A percentile compares a stretch with the other conserved stretches of the same genome.
phyloP scores from a whole-genome alignment of 371 early-diverging fungal species.

The Actinomucor elegans region DNA sequence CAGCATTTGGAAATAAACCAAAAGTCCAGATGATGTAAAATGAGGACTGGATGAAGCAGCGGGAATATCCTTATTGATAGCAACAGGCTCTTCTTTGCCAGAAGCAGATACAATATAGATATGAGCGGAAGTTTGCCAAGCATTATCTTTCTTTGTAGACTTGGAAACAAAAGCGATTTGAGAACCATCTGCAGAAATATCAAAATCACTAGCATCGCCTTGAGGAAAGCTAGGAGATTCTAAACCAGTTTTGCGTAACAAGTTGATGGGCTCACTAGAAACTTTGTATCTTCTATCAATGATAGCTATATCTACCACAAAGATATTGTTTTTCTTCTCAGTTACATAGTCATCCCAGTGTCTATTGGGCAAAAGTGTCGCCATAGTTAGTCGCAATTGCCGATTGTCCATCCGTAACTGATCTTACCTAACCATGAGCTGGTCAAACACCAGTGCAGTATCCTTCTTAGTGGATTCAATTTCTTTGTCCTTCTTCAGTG shows the following conservation, averaged over 20 bases:
- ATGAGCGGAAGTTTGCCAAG: slow-evolving; percentile 78
- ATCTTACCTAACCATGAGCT: slow-evolving; percentile 59
- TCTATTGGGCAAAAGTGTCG: slow-evolving; percentile 23
- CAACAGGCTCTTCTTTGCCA: slow-evolving; percentile 40
- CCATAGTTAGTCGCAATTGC: background rate
- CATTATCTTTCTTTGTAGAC: slow-evolving; percentile 58
- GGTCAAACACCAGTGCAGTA: slow-evolving; percentile 55
- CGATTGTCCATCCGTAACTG: background rate
- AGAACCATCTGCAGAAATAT: slow-evolving; percentile 65
- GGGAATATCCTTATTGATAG: slow-evolving; percentile 55
- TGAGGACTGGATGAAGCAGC: slow-evolving; percentile 69
- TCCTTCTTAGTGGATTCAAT: slow-evolving; percentile 47
- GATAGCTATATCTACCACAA: slow-evolving; percentile 44
- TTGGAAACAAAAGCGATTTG: slow-evolving; percentile 75
- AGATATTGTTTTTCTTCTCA: slow-evolving; percentile 60
- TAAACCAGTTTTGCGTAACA: slow-evolving; percentile 51
- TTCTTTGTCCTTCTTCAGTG: slow-evolving; percentile 43
- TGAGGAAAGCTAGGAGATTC: slow-evolving; percentile 60
- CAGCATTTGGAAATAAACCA: slow-evolving; percentile 79
- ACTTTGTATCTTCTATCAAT: slow-evolving; percentile 25
- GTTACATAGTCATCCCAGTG: slow-evolving; percentile 69
- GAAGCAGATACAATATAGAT: slow-evolving; percentile 66
- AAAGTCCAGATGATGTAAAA: slow-evolving; percentile 63
- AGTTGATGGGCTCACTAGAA: slow-evolving; percentile 44
- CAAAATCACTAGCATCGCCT: slow-evolving; percentile 61